Percentiles rank a stretch among this genome's conserved stretches.
Conservation (phyloP, 495 filamentous ascomycete species). For the Platismatia glauca region DNA sequence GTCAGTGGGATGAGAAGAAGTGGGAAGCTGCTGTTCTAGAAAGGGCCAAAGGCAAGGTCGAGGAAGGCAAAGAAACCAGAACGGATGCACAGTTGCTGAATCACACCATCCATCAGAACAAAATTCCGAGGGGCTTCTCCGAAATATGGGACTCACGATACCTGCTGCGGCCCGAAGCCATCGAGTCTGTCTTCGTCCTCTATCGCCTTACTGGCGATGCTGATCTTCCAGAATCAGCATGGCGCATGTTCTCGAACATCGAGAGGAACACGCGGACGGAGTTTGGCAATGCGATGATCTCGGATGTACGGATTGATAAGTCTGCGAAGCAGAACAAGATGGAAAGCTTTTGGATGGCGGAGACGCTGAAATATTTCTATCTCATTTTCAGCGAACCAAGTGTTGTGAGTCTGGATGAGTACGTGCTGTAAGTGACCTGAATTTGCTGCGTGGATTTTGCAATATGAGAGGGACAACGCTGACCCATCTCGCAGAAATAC, state of each 20-base stretch:
- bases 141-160: conserved; percentile 53
- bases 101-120: conserved; percentile 33
- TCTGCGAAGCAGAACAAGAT: conserved; percentile 38
- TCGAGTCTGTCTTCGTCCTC: conserved; percentile 66
- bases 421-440: conserved; percentile 44
- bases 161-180: conserved; percentile 59
- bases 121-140: conserved; percentile 51
- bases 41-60: conserved; percentile 6
- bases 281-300: conserved; percentile 49
- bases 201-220: conserved; percentile 66
- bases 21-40: conserved; percentile 38
- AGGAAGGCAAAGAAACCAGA: neutral
- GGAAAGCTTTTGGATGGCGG: conserved; percentile 57
- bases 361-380: conserved; percentile 93
- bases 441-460: neutral
- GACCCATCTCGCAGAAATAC: conserved; percentile 46
- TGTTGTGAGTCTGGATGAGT: conserved; percentile 60
- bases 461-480: conserved; percentile 9
- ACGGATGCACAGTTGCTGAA: conserved; percentile 27
- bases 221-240: conserved; percentile 58
- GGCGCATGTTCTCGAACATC: conserved; percentile 67
- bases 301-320: conserved; percentile 41
- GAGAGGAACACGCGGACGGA: conserved; percentile 50
- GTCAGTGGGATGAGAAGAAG: conserved; percentile 46
- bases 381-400: conserved; percentile 69